A percentile compares a stretch with the other conserved stretches of the same genome.
phyloP scores from a whole-genome alignment of 805 yeast species.

The Clavispora vitiphila region DNA sequence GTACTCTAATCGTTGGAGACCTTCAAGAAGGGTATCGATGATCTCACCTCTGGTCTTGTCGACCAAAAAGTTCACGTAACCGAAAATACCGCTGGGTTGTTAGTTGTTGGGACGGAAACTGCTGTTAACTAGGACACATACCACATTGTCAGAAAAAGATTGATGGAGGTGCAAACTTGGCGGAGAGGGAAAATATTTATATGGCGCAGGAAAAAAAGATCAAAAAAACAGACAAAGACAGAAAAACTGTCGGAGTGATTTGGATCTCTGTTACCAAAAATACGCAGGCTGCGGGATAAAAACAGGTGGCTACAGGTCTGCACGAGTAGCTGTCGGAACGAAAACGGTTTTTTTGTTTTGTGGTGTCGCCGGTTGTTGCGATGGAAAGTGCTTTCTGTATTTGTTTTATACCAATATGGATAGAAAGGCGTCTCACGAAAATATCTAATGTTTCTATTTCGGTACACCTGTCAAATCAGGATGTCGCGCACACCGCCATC shows the following conservation, averaged over 20 bases:
- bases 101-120: slow-evolving; percentile 9
- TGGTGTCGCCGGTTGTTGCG: not conserved
- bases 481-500: not conserved
- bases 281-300: not conserved
- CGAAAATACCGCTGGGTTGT: slow-evolving; percentile 82
- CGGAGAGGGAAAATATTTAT: slow-evolving; percentile 1
- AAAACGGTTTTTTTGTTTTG: too few relatives aligned
- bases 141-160: slow-evolving; percentile 11
- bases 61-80: slow-evolving; percentile 92
- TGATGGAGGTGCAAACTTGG: not conserved
- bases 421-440: not conserved
- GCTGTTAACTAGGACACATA: slow-evolving; percentile 4
- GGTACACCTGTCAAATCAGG: not conserved
- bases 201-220: slow-evolving; percentile 1
- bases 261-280: not conserved
- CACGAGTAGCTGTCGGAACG: not conserved
- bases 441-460: not conserved
- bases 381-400: not conserved
- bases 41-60: slow-evolving; percentile 91
- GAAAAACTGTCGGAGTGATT: not conserved
- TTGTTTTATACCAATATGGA: not conserved
- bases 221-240: not conserved
- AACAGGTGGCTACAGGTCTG: not conserved
- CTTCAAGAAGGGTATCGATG: slow-evolving; percentile 82
- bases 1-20: slow-evolving; percentile 81